Base-by-base conservation (phyloP, 305 asterid species). In the Plantago rigida region DNA sequence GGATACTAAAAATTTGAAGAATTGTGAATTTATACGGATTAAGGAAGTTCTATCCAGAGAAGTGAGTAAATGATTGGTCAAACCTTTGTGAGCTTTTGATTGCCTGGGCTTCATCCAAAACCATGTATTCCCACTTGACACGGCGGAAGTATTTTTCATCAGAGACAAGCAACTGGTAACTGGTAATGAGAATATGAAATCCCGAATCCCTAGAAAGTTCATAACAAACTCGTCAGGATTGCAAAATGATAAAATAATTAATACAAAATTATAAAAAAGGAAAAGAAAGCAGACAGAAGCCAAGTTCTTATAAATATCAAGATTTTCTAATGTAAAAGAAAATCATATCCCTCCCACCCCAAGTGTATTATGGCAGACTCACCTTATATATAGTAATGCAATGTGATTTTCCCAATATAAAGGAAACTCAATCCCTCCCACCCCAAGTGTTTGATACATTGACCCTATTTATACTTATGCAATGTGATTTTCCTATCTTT, bases 61-160 rank as follows among this genome's bases (percentile, higher is more conserved):
- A 52, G 56, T 47, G 53, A 64, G 28, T 48, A 56, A 26, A 58
- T 56, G 61, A 74, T 72, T 70, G 57, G 58, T 49, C 81, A 62
- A 70, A 88, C 98, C 98, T 91, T 80, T 70, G 82, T 49, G 97
- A 77, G 72, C 93, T 86, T 82, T 92, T 92, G 63, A 92, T 92
- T 65, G 97, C 97, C 76, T 92, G 99, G 68, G 99, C 99, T 81
- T 92, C 99, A 79, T 92, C 99, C 81, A 92, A 77, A 72, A 92
- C 96, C 99, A 92, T 86, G 76, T 89, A 92, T 76, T 92, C 95
- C 99, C 99, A 92, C 77, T 89, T 92, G 54, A 89, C 94, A 69
- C 97, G 96, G 41, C 97, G 87, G 44, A 92, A 87, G 74, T 79
- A 85, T 75, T 89, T 92, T 77, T 89, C 99, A 64, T 92, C 99